Percentiles rank a stretch among this genome's conserved stretches.
These are phyloP conservation scores for Tritrichomonas musculus DNA, from an alignment of 208 protist genomes.

Conservation along the genomic window DNA sequence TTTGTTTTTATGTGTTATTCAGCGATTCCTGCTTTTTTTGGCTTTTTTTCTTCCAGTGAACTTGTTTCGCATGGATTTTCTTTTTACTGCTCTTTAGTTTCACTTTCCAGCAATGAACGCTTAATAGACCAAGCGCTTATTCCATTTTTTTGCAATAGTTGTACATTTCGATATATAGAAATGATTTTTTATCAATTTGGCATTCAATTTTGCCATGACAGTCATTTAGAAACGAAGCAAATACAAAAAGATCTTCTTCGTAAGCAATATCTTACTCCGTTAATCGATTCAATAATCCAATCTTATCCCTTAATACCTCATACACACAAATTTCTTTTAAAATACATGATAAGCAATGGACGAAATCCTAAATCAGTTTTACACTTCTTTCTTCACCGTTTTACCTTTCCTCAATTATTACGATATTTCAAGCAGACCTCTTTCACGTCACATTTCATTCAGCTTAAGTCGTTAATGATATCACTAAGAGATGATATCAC, in stretches of 20 bases:
- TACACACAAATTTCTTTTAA: background rate
- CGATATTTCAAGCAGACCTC: background rate
- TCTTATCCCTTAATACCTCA: background rate
- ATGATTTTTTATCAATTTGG: background rate
- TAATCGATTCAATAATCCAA: background rate
- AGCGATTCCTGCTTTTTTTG: background rate
- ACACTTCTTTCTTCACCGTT: slow-evolving; percentile 4
- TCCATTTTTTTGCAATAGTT: background rate
- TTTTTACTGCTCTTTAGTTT: background rate
- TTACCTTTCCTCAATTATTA: background rate
- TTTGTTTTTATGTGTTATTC: background rate
- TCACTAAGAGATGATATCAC: background rate
- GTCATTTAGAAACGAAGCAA: background rate
- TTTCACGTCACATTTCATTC: background rate
- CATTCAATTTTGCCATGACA: background rate
- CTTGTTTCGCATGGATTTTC: background rate
- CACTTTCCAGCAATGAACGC: background rate
- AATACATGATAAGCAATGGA: background rate
- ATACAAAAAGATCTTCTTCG: background rate
- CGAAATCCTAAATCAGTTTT: background rate
- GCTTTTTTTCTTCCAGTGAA: background rate
- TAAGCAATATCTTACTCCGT: background rate
- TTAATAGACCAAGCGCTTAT: background rate
- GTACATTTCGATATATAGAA: background rate
- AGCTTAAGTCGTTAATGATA: background rate